Evolutionary conservation across 176 grass and related monocot species (phyloP), one percentile per base, ranked within the genome.

Genomic region (Cenchrus americanus): DNA sequence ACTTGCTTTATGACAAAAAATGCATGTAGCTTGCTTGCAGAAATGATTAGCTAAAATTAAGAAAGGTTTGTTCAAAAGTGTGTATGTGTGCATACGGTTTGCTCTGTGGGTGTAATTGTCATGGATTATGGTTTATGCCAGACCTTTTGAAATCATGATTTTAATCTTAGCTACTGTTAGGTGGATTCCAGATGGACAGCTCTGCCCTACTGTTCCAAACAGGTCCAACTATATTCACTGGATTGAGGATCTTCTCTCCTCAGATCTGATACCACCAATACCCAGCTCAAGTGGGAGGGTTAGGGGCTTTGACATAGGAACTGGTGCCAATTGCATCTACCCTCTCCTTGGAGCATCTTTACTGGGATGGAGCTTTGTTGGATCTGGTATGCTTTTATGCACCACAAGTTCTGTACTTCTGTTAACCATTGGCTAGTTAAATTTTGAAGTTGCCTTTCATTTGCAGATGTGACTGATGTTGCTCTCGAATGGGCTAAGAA

Each of bases 211-310:
- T 64, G 85, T 95, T 87, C 96, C 96, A 42, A 98, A 98, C 76
- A 83, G 96, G 80, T 98, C 91, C 23, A 92, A 98, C 52, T 96
- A 96, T 68, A 99, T 99, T 61, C 96, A 96, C 69, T 95, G 96
- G 96, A 98, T 98, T 15, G 96, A 94, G 75, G 96, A 98, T 66
- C 89, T 95, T 57, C 87, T 98, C 42, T 85, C 80, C 40, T 95
- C 89, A 6, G 27, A 90, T 69, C 83, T 96, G 69, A 94, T 94
- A 82, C 96, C 93, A 67, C 49, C 76, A 77, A 78, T 71, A 75
- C 70, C 85, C 43, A 73, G 23, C 63, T 86, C 92, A 54, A 81
- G 69, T 71, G 86, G 69, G 87, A 88, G 55, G 14, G 83, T 99
- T 40, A 87, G 57, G 61, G 96, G 93, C 23, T 92, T 95, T 80